A percentile compares a stretch with the other conserved stretches of the same genome.
These are phyloP conservation scores for Kwoniella sp. DNA, from an alignment of 768 basidiomycete species.

Conservation along the genomic window DNA sequence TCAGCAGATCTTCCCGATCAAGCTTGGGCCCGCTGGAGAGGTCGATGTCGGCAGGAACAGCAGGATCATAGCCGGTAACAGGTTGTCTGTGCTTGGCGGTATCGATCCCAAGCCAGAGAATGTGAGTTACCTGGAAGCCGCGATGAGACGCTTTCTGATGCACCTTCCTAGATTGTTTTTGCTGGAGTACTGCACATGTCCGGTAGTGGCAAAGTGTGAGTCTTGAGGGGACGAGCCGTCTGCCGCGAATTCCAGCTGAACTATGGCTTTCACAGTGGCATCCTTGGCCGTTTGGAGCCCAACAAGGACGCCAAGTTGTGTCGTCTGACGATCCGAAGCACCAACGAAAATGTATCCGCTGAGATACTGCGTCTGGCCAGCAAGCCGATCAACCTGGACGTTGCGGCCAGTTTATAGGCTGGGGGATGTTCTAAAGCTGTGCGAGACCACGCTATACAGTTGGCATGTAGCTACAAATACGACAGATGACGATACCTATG, in stretches of 20 bases:
- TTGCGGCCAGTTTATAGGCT: constrained; percentile 24
- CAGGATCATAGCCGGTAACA: constrained; percentile 72
- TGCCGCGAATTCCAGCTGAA: constrained; percentile 6
- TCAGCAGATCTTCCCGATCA: constrained; percentile 78
- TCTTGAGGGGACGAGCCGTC: no score
- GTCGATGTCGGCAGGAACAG: constrained; percentile 70
- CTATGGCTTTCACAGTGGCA: constrained; percentile 55
- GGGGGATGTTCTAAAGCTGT: no score
- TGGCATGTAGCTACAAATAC: no score
- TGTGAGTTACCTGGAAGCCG: constrained; percentile 35
- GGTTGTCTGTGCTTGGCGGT: constrained; percentile 69
- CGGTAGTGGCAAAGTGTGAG: constrained; percentile 74
- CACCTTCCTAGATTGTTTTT: constrained; percentile 58
- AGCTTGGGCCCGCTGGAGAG: constrained; percentile 61
- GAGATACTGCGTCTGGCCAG: constrained; percentile 48
- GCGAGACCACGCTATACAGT: no score
- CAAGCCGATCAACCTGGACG: constrained; percentile 47
- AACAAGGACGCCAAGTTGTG: constrained; percentile 96
- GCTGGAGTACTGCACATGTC: constrained; percentile 96
- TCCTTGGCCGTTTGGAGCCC: constrained; percentile 85
- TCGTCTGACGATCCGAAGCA: constrained; percentile 87
- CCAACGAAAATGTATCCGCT: constrained; percentile 74
- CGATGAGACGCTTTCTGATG: neutral
- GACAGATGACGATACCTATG: no score
- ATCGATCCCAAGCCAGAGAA: constrained; percentile 95